Conservation (phyloP, 768 basidiomycete species). For the Termitomyces bulborhizus region DNA sequence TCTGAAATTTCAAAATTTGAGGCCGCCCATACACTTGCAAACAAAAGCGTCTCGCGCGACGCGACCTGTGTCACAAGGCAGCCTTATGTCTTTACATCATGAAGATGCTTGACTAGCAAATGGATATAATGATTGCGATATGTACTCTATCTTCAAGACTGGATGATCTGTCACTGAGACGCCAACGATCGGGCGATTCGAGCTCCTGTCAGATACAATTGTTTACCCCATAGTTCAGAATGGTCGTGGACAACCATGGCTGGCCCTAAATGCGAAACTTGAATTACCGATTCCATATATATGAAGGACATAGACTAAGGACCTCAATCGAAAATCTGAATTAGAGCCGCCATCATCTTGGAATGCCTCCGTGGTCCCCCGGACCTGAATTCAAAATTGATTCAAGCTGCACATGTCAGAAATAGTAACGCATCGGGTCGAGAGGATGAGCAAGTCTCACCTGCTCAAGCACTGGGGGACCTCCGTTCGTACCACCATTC, state of each 20-base stretch:
- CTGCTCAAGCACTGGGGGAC: conserved; percentile 17
- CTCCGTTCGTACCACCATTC: neutral
- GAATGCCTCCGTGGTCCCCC: conserved; percentile 8
- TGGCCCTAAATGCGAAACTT: neutral
- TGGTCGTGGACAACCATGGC: neutral
- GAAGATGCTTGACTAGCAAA: too few relatives aligned
- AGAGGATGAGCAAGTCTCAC: conserved; percentile 6
- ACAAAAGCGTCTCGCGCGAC: neutral
- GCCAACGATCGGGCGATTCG: too few relatives aligned
- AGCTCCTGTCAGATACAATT: too few relatives aligned
- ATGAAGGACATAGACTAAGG: neutral
- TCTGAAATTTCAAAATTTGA: neutral
- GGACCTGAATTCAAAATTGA: conserved; percentile 15
- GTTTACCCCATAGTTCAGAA: neutral
- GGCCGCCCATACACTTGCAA: neutral
- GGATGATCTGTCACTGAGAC: too few relatives aligned
- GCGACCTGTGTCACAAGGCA: too few relatives aligned
- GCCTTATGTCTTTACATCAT: too few relatives aligned
- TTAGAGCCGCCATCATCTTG: conserved; percentile 4
- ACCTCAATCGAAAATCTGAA: neutral
- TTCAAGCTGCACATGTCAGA: conserved; percentile 14
- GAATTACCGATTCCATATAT: neutral
- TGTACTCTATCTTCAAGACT: too few relatives aligned
- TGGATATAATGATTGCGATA: too few relatives aligned
- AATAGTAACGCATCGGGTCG: neutral